Percentiles rank a stretch among this genome's conserved stretches.
These are phyloP conservation scores for Trichoderma asperelloides DNA, from an alignment of 495 filamentous ascomycete species.

Conservation along the genomic window DNA sequence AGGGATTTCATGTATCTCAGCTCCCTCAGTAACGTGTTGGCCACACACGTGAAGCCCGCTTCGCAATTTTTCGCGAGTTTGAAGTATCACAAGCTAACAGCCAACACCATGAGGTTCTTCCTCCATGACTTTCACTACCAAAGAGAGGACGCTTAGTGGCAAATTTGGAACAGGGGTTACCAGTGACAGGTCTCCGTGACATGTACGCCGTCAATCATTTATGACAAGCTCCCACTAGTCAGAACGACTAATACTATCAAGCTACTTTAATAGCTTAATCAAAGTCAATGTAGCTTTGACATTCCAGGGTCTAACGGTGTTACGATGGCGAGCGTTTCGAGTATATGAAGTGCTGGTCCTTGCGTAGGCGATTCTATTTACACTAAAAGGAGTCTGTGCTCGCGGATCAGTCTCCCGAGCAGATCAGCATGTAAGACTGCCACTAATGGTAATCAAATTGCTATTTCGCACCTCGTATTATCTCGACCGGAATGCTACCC, in stretches of 20 bases:
- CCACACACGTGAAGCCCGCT: not conserved
- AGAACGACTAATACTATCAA: not conserved
- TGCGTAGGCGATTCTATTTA: not conserved
- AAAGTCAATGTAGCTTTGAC: not conserved
- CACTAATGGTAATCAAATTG: not conserved
- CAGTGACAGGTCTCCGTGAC: not conserved
- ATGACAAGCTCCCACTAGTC: not conserved
- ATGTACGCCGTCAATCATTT: not conserved
- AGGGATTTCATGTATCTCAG: not conserved
- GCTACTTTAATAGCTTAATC: not conserved
- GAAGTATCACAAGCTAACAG: not conserved
- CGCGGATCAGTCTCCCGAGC: not conserved
- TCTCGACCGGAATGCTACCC: not conserved
- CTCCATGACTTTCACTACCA: not conserved
- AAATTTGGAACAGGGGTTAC: not conserved
- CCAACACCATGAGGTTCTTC: not conserved
- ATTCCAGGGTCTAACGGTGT: not conserved
- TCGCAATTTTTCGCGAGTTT: not conserved
- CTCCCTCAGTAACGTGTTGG: not conserved
- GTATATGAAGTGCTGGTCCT: not conserved
- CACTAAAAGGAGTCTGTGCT: not conserved
- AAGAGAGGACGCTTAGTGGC: not conserved
- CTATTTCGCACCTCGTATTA: not conserved
- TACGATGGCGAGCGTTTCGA: not conserved
- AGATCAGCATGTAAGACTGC: not conserved